Base-by-base conservation (phyloP, 2,329 filamentous ascomycete genomes). In the Fusarium pseudoanthophilum region DNA sequence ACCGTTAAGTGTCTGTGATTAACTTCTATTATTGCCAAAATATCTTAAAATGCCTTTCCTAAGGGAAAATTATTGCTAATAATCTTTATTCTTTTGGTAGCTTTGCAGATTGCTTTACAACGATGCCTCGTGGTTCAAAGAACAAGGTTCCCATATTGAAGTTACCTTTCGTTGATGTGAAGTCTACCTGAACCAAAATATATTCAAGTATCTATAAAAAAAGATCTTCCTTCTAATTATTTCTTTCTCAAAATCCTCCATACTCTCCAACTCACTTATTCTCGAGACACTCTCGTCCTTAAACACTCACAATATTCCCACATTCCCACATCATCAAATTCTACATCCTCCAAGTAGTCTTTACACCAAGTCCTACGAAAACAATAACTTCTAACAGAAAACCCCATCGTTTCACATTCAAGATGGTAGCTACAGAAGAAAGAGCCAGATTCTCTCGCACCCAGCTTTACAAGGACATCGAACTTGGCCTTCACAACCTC, bases 401-500 rank as follows among this genome's bases (percentile, higher is more conserved):
- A 13, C 10, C 26, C 21, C 13, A 4, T 30, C 4, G 13, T 48
- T 45, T 1, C 16, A 51, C 15, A 20, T n/a, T 49, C 32, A 37
- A 21, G 11, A 69, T 69, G 57, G 21, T 28, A 34, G 9, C 20
- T 3, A 1, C 8, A 24, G 39, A 10, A 11, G n/a, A 40, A 9
- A 1, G 26, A 24, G 5, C 8, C 24, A 60, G 52, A 7, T 69
- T 69, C 36, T 42, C 13, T 18, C 20, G 46, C n/a, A 55, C 52
- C 5, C 40, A 30, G 2, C 46, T 73, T 36, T 73, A 28, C 52
- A 40, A 11, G 11, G 69, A 72, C 11, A n/a, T 72, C 11, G 42
- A 52, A 36, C 18, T 53, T n/a, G 69, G 26, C 21, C 64, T 72
- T 10, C 55, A 46, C n/a, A 60, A 56, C n/a, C 26, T 61, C 30